Evolutionary conservation across 805 yeast species (phyloP).

Genomic region (Yamadazyma kitorensis): DNA sequence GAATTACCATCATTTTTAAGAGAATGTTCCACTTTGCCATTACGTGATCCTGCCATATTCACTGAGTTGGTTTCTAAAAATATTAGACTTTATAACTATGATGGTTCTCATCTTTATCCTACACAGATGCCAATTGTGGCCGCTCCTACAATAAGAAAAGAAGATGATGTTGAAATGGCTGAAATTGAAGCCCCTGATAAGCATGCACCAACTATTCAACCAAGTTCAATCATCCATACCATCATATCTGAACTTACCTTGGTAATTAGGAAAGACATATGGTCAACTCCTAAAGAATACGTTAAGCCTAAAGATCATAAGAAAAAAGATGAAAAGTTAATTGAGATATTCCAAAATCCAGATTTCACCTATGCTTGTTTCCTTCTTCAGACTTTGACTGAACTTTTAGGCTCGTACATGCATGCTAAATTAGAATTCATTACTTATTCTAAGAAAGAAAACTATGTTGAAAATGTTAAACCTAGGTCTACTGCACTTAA

Average conservation of each 20-base stretch:
- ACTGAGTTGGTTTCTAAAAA: slow-evolving; percentile 42
- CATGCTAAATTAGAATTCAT: slow-evolving; percentile 79
- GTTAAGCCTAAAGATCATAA: slow-evolving; percentile 15
- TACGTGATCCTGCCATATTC: slow-evolving; percentile 48
- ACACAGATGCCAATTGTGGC: slow-evolving; percentile 20
- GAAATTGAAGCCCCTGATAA: slow-evolving; percentile 17
- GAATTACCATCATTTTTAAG: slow-evolving; percentile 47
- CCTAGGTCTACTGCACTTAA: slow-evolving; percentile 79
- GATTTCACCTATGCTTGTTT: slow-evolving; percentile 67
- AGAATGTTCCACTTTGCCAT: slow-evolving; percentile 48
- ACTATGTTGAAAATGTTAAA: slow-evolving; percentile 39
- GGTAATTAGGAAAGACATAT: slow-evolving; percentile 38
- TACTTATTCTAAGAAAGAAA: slow-evolving; percentile 63
- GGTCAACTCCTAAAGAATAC: slow-evolving; percentile 21
- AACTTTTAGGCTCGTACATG: slow-evolving; percentile 73
- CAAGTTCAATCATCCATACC: slow-evolving; percentile 61
- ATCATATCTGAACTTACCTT: slow-evolving; percentile 64
- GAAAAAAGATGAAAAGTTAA: slow-evolving; percentile 17
- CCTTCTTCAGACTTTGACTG: slow-evolving; percentile 64
- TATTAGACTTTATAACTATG: slow-evolving; percentile 44
- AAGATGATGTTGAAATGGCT: slow-evolving; percentile 27
- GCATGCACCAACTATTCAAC: slow-evolving; percentile 4
- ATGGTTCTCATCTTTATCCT: slow-evolving; percentile 24
- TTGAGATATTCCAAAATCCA: slow-evolving; percentile 46
- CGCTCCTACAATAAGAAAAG: slow-evolving; percentile 10